Conservation (phyloP, 2,329 filamentous ascomycete genomes). For the Endoconidiophora polonica region DNA sequence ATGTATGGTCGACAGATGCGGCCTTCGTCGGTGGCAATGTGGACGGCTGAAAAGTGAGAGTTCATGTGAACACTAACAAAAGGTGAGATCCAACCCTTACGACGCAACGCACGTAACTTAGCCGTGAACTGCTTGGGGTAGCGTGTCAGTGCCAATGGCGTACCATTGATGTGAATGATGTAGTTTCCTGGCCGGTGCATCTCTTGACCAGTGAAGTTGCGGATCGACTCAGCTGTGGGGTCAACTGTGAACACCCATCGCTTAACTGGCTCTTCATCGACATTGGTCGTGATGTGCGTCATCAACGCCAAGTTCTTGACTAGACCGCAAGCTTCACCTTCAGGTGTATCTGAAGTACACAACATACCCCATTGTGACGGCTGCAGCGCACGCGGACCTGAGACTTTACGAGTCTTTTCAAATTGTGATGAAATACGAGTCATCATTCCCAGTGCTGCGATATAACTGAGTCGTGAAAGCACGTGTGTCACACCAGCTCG, state of each 20-base stretch:
- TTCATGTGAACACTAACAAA: constrained; percentile 97
- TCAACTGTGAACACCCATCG: constrained; percentile 77
- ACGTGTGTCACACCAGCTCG: constrained; percentile 93
- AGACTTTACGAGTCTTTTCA: constrained; percentile 94
- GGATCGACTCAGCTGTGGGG: constrained; percentile 63
- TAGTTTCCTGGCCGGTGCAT: constrained; percentile 74
- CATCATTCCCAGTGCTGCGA: constrained; percentile 97
- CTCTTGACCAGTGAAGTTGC: constrained; percentile 56
- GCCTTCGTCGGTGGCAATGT: constrained; percentile 93
- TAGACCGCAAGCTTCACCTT: constrained; percentile 94
- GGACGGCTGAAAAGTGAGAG: constrained; percentile 75
- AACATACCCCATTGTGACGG: constrained; percentile 98
- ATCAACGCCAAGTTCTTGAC: constrained; percentile 97
- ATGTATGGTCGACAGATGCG: constrained; percentile 93
- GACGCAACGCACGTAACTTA: constrained; percentile 70
- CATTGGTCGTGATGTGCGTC: constrained; percentile 97
- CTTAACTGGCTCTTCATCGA: constrained; percentile 79
- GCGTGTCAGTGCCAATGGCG: constrained; percentile 72
- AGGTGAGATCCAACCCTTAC: constrained; percentile 82
- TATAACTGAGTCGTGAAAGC: constrained; percentile 86
- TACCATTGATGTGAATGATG: constrained; percentile 89
- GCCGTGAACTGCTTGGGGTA: constrained; percentile 75
- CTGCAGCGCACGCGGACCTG: constrained; percentile 84
- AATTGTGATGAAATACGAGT: constrained; percentile 96
- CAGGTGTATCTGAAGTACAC: constrained; percentile 89